Evolutionary conservation across 805 yeast genomes (phyloP).

Genomic region (Schwanniomyces occidentalis): DNA sequence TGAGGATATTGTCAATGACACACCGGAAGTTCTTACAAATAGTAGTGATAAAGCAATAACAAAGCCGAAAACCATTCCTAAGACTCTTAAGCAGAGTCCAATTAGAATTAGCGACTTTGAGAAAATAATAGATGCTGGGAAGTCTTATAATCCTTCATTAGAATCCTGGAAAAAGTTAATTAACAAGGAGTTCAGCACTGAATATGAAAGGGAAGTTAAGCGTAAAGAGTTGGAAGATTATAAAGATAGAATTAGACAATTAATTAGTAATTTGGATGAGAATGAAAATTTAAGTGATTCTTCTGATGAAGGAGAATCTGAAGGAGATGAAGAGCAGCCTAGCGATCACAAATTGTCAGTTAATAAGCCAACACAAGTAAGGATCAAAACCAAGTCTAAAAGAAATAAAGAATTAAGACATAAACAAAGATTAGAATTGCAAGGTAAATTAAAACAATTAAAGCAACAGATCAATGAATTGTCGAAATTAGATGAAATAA

Average conservation of each 20-base stretch:
- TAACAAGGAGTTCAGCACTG: constrained; percentile 62
- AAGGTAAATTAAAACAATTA: constrained; percentile 55
- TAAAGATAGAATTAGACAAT: constrained; percentile 58
- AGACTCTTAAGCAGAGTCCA: constrained; percentile 54
- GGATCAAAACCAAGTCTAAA: constrained; percentile 74
- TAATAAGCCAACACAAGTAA: constrained; percentile 66
- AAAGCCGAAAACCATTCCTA: constrained; percentile 53
- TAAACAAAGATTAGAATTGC: constrained; percentile 56
- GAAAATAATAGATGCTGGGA: constrained; percentile 74
- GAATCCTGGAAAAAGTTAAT: constrained; percentile 80
- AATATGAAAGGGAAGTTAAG: constrained; percentile 65
- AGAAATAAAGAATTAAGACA: constrained; percentile 71
- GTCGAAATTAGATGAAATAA: constrained; percentile 35
- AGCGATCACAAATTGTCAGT: constrained; percentile 55
- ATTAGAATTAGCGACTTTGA: constrained; percentile 48
- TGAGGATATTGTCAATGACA: constrained; percentile 22
- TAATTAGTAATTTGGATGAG: constrained; percentile 64
- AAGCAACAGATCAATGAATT: constrained; percentile 63
- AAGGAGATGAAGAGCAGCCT: constrained; percentile 27
- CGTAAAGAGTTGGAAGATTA: constrained; percentile 62
- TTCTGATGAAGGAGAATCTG: constrained; percentile 34
- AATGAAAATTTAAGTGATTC: constrained; percentile 49
- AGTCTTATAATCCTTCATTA: constrained; percentile 87
- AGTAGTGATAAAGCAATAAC: constrained; percentile 30
- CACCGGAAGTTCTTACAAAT: constrained; percentile 16